Evolutionary conservation across 768 basidiomycete species (phyloP), one percentile per base, ranked within the genome.

Genomic region (Sporobolomyces pararoseus): DNA sequence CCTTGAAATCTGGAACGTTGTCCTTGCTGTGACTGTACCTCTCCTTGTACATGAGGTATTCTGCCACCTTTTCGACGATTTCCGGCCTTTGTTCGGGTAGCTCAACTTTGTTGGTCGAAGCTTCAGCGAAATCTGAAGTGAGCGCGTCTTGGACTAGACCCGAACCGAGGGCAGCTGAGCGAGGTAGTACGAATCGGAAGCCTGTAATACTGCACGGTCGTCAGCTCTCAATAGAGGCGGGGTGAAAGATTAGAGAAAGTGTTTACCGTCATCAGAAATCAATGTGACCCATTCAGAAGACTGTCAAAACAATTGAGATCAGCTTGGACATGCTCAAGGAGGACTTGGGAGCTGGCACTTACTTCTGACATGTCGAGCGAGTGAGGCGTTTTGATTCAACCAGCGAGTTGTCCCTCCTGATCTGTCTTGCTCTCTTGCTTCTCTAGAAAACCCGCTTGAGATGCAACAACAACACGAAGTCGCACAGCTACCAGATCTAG

Each of bases 21-120:
- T 71, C 70, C 64, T 63, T 74, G 0, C 58, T 49, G 31, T 63
- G 25, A n/a, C 29, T 31, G 46, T 66, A 74, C 42, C 29, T 13
- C 13, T 71, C 66, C 57, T 74, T 74, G 73, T 68, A 74, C 64
- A 74, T 50, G n/a, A 74, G 37, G 65, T 74, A 74, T 57, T 74
- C 73, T 10, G 54, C 66, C 3, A 71, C 73, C 32, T 71, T 74
- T 23, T 71, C 70, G 49, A 74, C 64, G 27, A 74, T 59, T 44
- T 74, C 73, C 19, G 66, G 64, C 27, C 70, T 58, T 29, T 68
- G 60, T 17, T 74, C 73, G 0, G 57, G 21, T n/a, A 74, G 70
- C 3, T 2, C 12, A 44, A 74, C 42, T 17, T 50, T 50, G 51
- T 68, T 65, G 7, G 66, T 52, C 1, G 4, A 0, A 19, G 59